These are phyloP conservation scores for Barbarea vulgaris DNA, from an alignment of 345 rosid genomes.

Conservation along the genomic window DNA sequence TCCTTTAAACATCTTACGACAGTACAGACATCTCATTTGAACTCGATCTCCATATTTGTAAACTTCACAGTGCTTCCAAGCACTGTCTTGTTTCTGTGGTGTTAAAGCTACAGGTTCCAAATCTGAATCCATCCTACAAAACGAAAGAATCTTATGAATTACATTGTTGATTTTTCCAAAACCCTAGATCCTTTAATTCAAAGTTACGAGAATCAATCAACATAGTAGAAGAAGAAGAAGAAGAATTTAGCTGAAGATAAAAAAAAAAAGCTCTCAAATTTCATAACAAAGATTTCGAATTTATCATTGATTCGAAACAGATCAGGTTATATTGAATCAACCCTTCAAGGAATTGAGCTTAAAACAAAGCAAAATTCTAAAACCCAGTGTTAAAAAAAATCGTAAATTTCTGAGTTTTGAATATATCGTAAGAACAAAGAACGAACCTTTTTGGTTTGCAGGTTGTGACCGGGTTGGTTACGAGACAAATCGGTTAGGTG, in stretches of 20 bases:
- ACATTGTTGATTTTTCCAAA: conserved; percentile 16
- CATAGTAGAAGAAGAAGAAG: too few relatives aligned
- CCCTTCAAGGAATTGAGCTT: not conserved
- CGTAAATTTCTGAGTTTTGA: conserved; percentile 12
- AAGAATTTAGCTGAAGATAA: not conserved
- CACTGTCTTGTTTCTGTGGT: conserved; percentile 86
- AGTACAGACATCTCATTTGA: conserved; percentile 79
- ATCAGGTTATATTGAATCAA: conserved; percentile 2
- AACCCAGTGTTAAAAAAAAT: conserved; percentile 20
- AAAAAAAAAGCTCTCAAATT: not conserved
- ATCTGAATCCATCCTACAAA: conserved; percentile 39
- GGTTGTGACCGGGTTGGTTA: conserved; percentile 45
- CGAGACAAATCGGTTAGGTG: conserved; percentile 37
- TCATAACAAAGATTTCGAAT: not conserved
- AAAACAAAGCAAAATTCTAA: not conserved
- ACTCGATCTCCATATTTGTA: conserved; percentile 71
- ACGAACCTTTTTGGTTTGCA: conserved; percentile 39
- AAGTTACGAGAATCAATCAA: conserved; percentile 6
- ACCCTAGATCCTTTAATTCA: conserved; percentile 20
- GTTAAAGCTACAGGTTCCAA: conserved; percentile 66
- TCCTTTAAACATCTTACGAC: conserved; percentile 81
- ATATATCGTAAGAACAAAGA: conserved; percentile 11
- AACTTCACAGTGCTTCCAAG: conserved; percentile 92
- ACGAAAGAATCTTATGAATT: not conserved
- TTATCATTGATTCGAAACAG: not conserved